Evolutionary conservation across 2,329 filamentous ascomycete species (phyloP), one percentile per base, ranked within the genome.

Genomic region (Cordyceps fumosorosea): DNA sequence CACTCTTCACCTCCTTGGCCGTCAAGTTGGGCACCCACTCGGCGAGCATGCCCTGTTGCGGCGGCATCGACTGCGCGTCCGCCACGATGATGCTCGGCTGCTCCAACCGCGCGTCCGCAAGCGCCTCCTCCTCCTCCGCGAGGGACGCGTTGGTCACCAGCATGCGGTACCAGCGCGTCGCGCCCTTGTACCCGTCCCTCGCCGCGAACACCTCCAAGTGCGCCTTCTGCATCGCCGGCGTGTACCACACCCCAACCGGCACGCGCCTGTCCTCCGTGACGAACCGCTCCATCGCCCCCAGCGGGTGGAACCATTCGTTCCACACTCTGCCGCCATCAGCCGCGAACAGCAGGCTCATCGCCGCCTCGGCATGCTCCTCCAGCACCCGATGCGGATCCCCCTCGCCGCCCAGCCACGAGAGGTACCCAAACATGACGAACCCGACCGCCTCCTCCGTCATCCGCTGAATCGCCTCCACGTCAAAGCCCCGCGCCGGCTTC

Each of bases 1-100:
- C 71, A 0, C 70, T 66, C 5, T 73, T 67, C 1, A 77, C 32
- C 26, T 60, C 67, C 10, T 69, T 71, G 20, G 76, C 74, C 0
- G 75, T 77, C 50, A 82, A 65, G 8, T 78, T 58, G 0, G 64
- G 56, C 1, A 67, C 29, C 71, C 72, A 73, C 6, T 65, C 60
- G 11, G 64, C 61, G 1, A 72, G 29, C 67, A 72, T 70, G n/a
- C 69, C 63, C 10, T 61, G 37, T 51, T 70, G 71, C 50, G 72
- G 69, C 0, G 57, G 16, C 7, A 64, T 62, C 0, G 68, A 66
- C 5, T 66, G 64, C 7, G 52, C 56, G 4, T 68, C 66, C 0
- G 64, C 66, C 5, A 74, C 56, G 42, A 73, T 66, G 3, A 73
- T 62, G 2, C 63, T 60, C 3, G 70, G 65, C 7, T 69, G 66